These are phyloP conservation scores for Phaffia rhodozyma DNA, from an alignment of 1,284 basidiomycete genomes.

Conservation along the genomic window DNA sequence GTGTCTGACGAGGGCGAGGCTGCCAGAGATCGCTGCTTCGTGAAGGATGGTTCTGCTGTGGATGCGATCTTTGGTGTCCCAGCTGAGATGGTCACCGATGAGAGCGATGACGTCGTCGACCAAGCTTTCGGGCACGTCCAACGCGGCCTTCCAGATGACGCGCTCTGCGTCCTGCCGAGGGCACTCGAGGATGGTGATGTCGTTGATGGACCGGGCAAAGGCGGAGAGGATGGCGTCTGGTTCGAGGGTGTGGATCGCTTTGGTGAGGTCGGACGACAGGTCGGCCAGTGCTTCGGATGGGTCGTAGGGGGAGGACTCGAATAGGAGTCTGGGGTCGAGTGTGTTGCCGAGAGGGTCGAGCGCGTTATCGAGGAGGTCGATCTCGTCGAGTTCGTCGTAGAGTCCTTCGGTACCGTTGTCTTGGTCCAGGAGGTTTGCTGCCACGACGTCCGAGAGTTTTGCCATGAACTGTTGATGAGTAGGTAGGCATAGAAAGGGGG, in stretches of 20 bases:
- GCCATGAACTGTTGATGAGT: slow-evolving; percentile 76
- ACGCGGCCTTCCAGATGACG: slow-evolving; percentile 80
- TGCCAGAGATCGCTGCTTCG: slow-evolving; percentile 38
- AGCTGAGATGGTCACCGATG: slow-evolving; percentile 64
- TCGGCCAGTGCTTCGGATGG: slow-evolving; percentile 61
- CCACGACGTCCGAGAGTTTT: slow-evolving; percentile 87
- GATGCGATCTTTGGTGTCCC: slow-evolving; percentile 88
- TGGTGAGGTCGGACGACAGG: slow-evolving; percentile 71
- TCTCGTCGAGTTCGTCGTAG: slow-evolving; percentile 55
- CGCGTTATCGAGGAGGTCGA: slow-evolving; percentile 37
- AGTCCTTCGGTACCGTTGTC: slow-evolving; percentile 52
- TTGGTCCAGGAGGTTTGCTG: slow-evolving; percentile 82
- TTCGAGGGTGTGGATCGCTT: slow-evolving; percentile 54
- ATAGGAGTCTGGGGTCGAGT: slow-evolving; percentile 53
- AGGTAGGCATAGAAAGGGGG: not conserved
- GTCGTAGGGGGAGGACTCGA: slow-evolving; percentile 18
- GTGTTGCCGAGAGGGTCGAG: too few species aligned
- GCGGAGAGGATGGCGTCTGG: slow-evolving; percentile 53
- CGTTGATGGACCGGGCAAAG: slow-evolving; percentile 52
- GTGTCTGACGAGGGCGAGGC: slow-evolving; percentile 49
- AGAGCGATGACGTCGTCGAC: slow-evolving; percentile 62
- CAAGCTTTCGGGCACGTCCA: slow-evolving; percentile 60
- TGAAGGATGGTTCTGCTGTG: slow-evolving; percentile 93
- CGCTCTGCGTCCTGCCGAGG: slow-evolving; percentile 54
- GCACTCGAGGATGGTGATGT: slow-evolving; percentile 29